Percentiles rank a stretch among this genome's conserved stretches.
Conservation (phyloP, 2,329 filamentous ascomycete genomes). For the Huntiella abstrusa region DNA sequence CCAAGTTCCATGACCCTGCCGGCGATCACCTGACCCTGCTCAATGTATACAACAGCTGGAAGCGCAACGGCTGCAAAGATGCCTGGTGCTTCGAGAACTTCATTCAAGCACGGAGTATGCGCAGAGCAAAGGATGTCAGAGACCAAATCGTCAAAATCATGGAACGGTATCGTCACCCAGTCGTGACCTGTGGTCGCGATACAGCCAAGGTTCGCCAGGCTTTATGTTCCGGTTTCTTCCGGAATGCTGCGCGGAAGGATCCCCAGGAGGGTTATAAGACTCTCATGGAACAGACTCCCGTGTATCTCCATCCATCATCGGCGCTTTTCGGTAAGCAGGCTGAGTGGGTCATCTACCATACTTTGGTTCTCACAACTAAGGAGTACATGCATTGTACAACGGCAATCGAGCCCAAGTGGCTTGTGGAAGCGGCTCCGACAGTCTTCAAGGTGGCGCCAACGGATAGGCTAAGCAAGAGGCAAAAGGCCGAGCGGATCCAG, state of each 20-base stretch:
- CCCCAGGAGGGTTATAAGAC: conserved; percentile 97
- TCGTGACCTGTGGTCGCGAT: conserved; percentile 71
- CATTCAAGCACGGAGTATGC: conserved; percentile 79
- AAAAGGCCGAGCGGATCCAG: conserved; percentile 87
- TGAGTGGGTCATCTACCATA: conserved; percentile 91
- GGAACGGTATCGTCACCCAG: conserved; percentile 67
- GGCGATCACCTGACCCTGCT: conserved; percentile 89
- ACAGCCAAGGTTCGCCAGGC: conserved; percentile 77
- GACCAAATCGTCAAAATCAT: conserved; percentile 88
- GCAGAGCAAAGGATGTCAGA: conserved; percentile 75
- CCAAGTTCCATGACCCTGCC: conserved; percentile 88
- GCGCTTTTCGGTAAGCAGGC: conserved; percentile 89
- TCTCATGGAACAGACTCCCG: conserved; percentile 80
- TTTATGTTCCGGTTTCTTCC: conserved; percentile 86
- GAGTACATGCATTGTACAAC: conserved; percentile 97
- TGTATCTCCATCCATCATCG: conserved; percentile 83
- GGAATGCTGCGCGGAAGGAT: conserved; percentile 85
- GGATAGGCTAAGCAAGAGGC: conserved; percentile 71
- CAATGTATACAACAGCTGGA: conserved; percentile 98
- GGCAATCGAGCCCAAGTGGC: conserved; percentile 79
- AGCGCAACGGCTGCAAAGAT: conserved; percentile 58
- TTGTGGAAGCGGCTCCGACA: conserved; percentile 91
- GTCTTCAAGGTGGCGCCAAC: conserved; percentile 96
- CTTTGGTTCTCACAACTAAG: conserved; percentile 78
- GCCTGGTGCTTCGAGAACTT: conserved; percentile 98